Conservation (phyloP, 2,329 filamentous ascomycete genomes). For the Didymella exigua region DNA sequence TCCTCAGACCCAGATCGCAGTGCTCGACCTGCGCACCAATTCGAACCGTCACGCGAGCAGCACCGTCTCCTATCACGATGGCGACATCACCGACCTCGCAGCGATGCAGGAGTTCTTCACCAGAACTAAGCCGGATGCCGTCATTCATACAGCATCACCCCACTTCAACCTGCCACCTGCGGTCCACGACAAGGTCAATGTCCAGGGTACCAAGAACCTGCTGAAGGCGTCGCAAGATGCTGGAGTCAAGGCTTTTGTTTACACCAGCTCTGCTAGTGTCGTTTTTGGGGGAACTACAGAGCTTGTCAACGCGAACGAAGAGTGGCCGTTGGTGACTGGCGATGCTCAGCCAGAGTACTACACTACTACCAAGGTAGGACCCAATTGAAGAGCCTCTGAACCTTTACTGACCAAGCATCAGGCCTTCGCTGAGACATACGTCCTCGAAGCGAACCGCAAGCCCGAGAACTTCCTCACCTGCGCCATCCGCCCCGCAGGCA, state of each 20-base stretch:
- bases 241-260: conserved; percentile 59
- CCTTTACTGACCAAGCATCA: conserved; percentile 16
- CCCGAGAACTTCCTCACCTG: conserved; percentile 55
- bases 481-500: conserved; percentile 57
- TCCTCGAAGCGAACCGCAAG: conserved; percentile 57
- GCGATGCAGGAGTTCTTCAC: conserved; percentile 51
- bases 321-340: conserved; percentile 54
- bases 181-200: conserved; percentile 58
- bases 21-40: conserved; percentile 55
- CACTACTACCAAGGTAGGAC: conserved; percentile 54
- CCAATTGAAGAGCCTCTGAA: neutral
- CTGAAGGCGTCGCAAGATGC: conserved; percentile 55
- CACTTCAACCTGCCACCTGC: conserved; percentile 47
- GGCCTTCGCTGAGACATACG: conserved; percentile 55
- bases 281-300: conserved; percentile 53
- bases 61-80: conserved; percentile 56
- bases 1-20: conserved; percentile 52
- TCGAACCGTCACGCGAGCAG: conserved; percentile 48
- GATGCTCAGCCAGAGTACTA: conserved; percentile 58
- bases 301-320: conserved; percentile 57
- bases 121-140: conserved; percentile 52
- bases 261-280: conserved; percentile 59
- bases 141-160: conserved; percentile 59
- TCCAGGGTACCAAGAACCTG: conserved; percentile 57
- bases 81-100: conserved; percentile 56